phyloP scores from a whole-genome alignment of 2,329 filamentous ascomycete genomes.

The Beauveria sp. region DNA sequence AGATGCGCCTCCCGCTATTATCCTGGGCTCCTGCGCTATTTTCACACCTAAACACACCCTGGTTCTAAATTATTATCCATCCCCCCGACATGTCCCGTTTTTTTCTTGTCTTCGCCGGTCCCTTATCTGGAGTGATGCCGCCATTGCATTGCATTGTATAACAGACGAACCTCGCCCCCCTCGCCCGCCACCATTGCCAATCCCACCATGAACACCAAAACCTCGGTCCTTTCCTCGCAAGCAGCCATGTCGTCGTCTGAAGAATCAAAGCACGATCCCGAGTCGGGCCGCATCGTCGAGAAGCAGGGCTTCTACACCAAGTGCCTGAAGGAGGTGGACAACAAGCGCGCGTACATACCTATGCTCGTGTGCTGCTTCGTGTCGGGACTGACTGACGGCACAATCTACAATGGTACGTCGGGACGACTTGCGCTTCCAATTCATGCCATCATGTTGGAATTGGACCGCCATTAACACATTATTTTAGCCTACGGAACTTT shows the following conservation, averaged over 20 bases:
- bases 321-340: conserved; percentile 14
- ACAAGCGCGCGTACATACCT: conserved; percentile 24
- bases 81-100: neutral
- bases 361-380: conserved; percentile 32
- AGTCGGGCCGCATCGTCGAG: conserved; percentile 12
- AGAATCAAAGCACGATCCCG: conserved; percentile 12
- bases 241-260: conserved; percentile 9
- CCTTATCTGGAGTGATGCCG: neutral
- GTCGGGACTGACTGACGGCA: conserved; percentile 33
- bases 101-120: neutral
- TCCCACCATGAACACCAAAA: neutral
- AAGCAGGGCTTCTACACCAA: conserved; percentile 5
- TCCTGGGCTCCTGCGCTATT: conserved; percentile 6
- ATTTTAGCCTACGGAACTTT: conserved; percentile 26
- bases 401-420: conserved; percentile 27
- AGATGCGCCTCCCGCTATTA: conserved; percentile 11
- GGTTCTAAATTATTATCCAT: conserved; percentile 9
- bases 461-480: neutral
- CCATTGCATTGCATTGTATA: neutral
- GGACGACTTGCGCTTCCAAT: neutral
- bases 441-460: neutral
- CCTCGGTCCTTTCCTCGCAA: neutral
- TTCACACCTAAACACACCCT: conserved; percentile 2
- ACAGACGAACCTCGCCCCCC: conserved; percentile 1
- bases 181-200: neutral